These are phyloP conservation scores for Saitozyma podzolica DNA, from an alignment of 768 basidiomycete genomes.

Conservation along the genomic window DNA sequence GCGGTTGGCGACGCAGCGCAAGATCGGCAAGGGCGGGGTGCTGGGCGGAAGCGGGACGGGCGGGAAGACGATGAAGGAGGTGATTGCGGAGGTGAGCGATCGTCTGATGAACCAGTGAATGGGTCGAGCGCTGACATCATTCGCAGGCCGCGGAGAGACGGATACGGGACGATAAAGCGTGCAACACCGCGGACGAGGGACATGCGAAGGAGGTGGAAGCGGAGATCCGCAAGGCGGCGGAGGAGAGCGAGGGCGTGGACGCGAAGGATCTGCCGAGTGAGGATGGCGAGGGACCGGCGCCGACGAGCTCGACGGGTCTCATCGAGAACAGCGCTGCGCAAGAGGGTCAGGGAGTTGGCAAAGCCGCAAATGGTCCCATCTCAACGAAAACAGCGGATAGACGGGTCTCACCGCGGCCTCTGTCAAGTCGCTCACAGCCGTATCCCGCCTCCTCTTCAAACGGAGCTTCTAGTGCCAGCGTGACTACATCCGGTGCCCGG, in stretches of 20 bases:
- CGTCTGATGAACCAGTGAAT: slow-evolving; percentile 5
- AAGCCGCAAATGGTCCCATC: no score
- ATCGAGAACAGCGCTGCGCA: not conserved
- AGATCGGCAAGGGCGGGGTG: slow-evolving; percentile 60
- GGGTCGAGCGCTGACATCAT: not conserved
- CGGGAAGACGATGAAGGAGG: slow-evolving; percentile 65
- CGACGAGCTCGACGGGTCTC: not conserved
- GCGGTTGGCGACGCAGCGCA: slow-evolving; percentile 58
- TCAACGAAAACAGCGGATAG: no score
- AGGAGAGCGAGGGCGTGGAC: slow-evolving; percentile 64
- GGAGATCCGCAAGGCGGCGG: slow-evolving; percentile 66
- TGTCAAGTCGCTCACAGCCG: no score
- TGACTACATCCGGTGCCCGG: no score
- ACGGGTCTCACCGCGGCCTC: no score
- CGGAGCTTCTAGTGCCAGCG: no score
- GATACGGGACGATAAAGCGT: slow-evolving; percentile 69
- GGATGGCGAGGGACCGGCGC: slow-evolving; percentile 54
- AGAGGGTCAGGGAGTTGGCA: no score
- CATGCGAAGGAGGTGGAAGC: slow-evolving; percentile 39
- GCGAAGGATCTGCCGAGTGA: slow-evolving; percentile 51
- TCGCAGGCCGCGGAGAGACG: slow-evolving; percentile 81
- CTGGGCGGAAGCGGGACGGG: slow-evolving; percentile 59
- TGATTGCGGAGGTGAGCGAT: slow-evolving; percentile 66
- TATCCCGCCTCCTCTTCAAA: no score
- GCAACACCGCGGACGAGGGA: slow-evolving; percentile 52